Conservation (phyloP, 306 rosid genomes). For the Corylus heterophylla region DNA sequence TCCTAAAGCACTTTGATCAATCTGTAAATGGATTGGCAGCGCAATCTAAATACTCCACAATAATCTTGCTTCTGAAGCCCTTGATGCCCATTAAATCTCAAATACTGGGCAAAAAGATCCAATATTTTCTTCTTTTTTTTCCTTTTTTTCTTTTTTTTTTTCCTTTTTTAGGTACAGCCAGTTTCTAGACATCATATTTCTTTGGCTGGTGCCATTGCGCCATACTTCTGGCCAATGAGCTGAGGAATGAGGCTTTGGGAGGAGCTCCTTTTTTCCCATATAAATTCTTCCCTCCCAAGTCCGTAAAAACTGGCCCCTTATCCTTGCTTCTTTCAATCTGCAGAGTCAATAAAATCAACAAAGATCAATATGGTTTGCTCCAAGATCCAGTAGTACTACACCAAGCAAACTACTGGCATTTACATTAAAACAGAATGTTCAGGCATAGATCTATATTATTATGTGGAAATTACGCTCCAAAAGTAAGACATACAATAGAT, state of each 20-base stretch:
- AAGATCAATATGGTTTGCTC: not conserved
- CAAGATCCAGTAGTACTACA: not conserved
- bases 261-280: slow-evolving; percentile 75
- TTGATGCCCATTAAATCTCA: slow-evolving; percentile 28
- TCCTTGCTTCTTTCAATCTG: slow-evolving; percentile 90
- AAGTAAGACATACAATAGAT: not conserved
- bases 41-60: slow-evolving; percentile 35
- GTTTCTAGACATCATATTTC: slow-evolving; percentile 65
- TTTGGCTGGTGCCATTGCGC: slow-evolving; percentile 71
- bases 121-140: not conserved
- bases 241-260: slow-evolving; percentile 56
- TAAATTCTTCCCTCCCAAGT: slow-evolving; percentile 85
- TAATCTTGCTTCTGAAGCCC: slow-evolving; percentile 32
- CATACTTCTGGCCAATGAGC: slow-evolving; percentile 61
- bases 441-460: not conserved
- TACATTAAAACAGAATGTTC: not conserved
- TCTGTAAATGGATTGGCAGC: slow-evolving; percentile 40
- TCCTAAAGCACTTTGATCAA: slow-evolving; percentile 45
- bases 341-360: slow-evolving; percentile 24
- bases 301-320: slow-evolving; percentile 72
- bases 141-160: not conserved
- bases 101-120: slow-evolving; percentile 28
- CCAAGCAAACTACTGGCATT: not conserved
- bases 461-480: not conserved
- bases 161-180: slow-evolving; percentile 7